Base-by-base conservation (phyloP, 2,329 filamentous ascomycete species). In the Fusarium pininemorale region DNA sequence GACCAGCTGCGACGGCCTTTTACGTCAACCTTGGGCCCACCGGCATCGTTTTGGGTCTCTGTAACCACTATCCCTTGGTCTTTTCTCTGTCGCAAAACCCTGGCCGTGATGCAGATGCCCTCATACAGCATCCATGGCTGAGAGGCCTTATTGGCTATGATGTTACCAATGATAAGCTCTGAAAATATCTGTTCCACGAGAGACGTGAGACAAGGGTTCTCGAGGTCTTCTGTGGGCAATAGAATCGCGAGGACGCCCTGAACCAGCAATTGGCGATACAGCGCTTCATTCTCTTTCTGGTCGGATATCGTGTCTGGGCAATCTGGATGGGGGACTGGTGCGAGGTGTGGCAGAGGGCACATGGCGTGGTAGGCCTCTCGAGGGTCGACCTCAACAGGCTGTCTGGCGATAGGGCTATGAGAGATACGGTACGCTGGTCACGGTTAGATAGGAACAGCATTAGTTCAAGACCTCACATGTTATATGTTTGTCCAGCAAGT, bases 41-140 rank as follows among this genome's bases (percentile, higher is more conserved):
- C 57, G 20, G 51, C 24, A 45, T 75, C 63, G 18, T 48, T 61
- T 55, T 68, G 62, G 37, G 73, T 72, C 30, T 73, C 63, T 35
- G 60, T 69, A 47, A 66, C 55, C 47, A 70, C 58, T 48, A 65
- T 71, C 16, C 69, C 60, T 38, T 74, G 67, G 39, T 63, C 66
- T 68, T 77, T 80, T 69, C 79, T 82, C 66, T 82, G 80, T 35
- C 76, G 75, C 39, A 82, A 64, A 48, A 85, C 78, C 71, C 84
- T 84, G n/a, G 86, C 88, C 70, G 92, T 83, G 80, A 96, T 97
- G 75, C 91, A 92, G 70, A 97, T 89, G 66, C 90, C 88, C 81
- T 97, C 95, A 90, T 93, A 98, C 75, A 98, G 83, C 79, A 98
- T 89, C 94, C 94, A 97, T 30, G 94, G 93, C 83, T 98, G 92